phyloP scores from a whole-genome alignment of 345 rosid species.

The Trapa bicornis region DNA sequence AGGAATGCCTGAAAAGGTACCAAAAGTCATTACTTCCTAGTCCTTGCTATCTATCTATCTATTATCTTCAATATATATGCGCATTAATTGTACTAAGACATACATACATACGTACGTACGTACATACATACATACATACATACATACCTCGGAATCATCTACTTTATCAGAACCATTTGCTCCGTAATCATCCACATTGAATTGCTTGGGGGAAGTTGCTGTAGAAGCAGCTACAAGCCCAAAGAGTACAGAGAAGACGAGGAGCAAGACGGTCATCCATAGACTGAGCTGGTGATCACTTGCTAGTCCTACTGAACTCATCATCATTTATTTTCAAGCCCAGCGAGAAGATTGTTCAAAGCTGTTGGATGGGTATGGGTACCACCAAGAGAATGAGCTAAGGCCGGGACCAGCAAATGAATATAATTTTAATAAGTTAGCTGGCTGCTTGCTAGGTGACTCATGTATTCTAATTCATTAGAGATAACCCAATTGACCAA shows the following conservation, averaged over 20 bases:
- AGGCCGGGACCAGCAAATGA: background rate
- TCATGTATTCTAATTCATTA: background rate
- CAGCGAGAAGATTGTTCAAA: background rate
- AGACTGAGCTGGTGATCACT: background rate
- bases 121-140: background rate
- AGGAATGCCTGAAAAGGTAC: conserved; percentile 23
- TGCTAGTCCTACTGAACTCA: background rate
- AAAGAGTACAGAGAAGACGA: background rate
- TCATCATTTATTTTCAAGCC: background rate
- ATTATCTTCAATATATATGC: background rate
- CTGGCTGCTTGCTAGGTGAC: background rate
- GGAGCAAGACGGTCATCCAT: background rate
- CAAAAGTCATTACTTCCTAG: no score
- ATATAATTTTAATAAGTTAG: background rate
- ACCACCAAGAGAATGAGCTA: background rate
- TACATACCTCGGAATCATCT: conserved; percentile 24
- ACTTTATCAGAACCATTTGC: conserved; percentile 22
- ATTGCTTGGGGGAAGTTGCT: background rate
- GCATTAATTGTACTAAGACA: no score
- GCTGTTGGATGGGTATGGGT: background rate
- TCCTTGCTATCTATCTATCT: no score
- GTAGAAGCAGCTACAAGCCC: background rate
- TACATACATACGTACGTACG: no score
- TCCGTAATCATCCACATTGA: conserved; percentile 31
- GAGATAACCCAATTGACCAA: no score